These are phyloP conservation scores for Paracamarosporium sp. DNA, from an alignment of 2,329 filamentous ascomycete species.

Conservation along the genomic window DNA sequence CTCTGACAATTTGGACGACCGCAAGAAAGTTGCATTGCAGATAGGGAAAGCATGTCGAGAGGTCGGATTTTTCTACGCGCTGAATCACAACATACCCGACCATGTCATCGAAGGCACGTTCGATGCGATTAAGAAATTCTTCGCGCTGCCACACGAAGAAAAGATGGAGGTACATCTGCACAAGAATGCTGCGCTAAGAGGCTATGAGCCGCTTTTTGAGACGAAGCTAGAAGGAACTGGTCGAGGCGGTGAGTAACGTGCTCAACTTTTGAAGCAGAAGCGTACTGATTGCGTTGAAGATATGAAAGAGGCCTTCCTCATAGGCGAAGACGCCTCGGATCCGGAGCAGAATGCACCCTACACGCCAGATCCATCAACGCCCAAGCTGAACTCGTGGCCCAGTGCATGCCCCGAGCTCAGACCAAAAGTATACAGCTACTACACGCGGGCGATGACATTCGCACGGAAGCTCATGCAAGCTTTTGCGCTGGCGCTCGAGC, in stretches of 20 bases:
- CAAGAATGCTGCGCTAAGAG: constrained; percentile 44
- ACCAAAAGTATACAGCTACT: constrained; percentile 43
- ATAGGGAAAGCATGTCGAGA: constrained; percentile 50
- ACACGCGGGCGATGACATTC: constrained; percentile 36
- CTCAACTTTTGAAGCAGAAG: neutral
- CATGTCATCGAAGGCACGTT: constrained; percentile 25
- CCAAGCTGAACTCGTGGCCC: constrained; percentile 46
- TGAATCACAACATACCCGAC: constrained; percentile 35
- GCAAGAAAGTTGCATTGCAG: constrained; percentile 48
- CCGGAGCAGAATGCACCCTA: constrained; percentile 44
- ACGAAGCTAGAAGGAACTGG: constrained; percentile 40
- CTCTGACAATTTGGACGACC: constrained; percentile 42
- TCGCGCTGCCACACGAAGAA: constrained; percentile 35
- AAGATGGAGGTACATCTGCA: constrained; percentile 48
- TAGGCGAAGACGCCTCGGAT: constrained; percentile 48
- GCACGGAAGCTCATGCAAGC: constrained; percentile 41
- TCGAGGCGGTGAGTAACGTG: constrained; percentile 27
- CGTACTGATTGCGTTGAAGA: constrained; percentile 19
- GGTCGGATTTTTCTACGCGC: constrained; percentile 56
- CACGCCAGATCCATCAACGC: neutral
- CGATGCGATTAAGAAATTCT: constrained; percentile 36
- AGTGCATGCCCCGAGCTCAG: constrained; percentile 39
- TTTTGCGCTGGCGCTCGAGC: constrained; percentile 41
- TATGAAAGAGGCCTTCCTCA: constrained; percentile 44
- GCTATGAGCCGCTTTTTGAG: constrained; percentile 46